A percentile compares a stretch with the other conserved stretches of the same genome.
phyloP scores from a whole-genome alignment of 176 grass and related monocot genomes.

The Calamus simplicifolius region DNA sequence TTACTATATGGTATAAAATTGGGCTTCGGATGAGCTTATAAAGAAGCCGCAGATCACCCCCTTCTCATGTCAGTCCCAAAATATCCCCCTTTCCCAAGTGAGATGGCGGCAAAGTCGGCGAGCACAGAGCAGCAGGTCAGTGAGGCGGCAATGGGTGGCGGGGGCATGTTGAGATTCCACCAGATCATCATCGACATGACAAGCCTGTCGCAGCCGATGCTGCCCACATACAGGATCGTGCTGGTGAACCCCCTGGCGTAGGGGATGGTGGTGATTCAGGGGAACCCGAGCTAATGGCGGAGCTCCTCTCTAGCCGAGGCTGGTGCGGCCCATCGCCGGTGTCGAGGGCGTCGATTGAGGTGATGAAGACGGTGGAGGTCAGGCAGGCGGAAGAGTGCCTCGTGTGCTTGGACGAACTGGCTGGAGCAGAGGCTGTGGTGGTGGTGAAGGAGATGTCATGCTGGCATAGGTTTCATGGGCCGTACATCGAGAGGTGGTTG shows the following conservation, averaged over 20 bases:
- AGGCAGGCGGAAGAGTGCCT: slow-evolving; percentile 24
- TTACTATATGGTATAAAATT: too few species aligned
- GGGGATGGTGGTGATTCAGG: slow-evolving; percentile 4
- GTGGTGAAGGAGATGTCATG: slow-evolving; percentile 48
- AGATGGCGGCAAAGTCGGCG: too few species aligned
- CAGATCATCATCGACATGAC: too few species aligned
- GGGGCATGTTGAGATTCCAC: too few species aligned
- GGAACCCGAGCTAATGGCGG: neutral
- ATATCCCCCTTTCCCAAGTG: too few species aligned
- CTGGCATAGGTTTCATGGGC: slow-evolving; percentile 35
- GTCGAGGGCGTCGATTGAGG: slow-evolving; percentile 25
- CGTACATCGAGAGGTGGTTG: slow-evolving; percentile 39
- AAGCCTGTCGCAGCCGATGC: too few species aligned
- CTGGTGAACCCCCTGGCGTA: neutral
- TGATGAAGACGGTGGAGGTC: slow-evolving; percentile 16
- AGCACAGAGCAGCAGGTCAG: too few species aligned
- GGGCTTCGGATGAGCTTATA: too few species aligned
- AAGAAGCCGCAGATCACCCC: too few species aligned
- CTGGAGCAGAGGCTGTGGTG: neutral
- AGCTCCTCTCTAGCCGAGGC: neutral
- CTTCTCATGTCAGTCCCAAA: too few species aligned
- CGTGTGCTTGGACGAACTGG: slow-evolving; percentile 33
- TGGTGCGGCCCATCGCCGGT: slow-evolving; percentile 21
- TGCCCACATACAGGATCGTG: too few species aligned
- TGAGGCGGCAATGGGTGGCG: too few species aligned